phyloP scores from a whole-genome alignment of 805 yeast species.

The Komagataella mondaviorum region DNA sequence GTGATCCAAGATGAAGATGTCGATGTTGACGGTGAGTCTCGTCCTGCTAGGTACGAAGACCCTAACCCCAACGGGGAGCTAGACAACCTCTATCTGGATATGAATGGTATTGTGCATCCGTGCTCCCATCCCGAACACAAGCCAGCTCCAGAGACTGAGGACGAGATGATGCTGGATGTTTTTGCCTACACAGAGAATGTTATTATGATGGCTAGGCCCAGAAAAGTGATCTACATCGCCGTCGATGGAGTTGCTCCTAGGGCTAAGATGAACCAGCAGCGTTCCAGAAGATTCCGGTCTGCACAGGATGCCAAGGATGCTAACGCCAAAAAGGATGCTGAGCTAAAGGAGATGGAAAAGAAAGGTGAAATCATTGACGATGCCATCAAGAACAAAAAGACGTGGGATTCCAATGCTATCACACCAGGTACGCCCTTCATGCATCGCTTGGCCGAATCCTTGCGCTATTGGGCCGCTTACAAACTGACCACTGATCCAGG shows the following conservation, averaged over 20 bases:
- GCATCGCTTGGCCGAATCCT: slow-evolving; percentile 73
- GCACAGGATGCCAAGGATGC: slow-evolving; percentile 83
- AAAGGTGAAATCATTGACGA: slow-evolving; percentile 70
- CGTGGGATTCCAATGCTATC: slow-evolving; percentile 93
- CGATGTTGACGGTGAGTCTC: slow-evolving; percentile 37
- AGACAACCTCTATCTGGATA: slow-evolving; percentile 87
- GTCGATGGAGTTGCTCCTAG: slow-evolving; percentile 99
- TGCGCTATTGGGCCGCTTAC: slow-evolving; percentile 87
- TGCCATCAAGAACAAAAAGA: slow-evolving; percentile 55
- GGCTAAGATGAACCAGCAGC: slow-evolving; percentile 95
- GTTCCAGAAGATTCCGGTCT: slow-evolving; percentile 84
- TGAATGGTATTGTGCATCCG: slow-evolving; percentile 99
- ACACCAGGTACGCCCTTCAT: slow-evolving; percentile 99
- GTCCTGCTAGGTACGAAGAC: slow-evolving; percentile 51
- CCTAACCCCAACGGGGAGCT: slow-evolving; percentile 94
- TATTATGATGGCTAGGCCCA: slow-evolving; percentile 85
- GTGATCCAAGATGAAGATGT: slow-evolving; percentile 64
- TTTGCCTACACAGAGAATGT: slow-evolving; percentile 90
- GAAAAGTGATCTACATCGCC: slow-evolving; percentile 87
- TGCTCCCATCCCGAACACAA: slow-evolving; percentile 96
- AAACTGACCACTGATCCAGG: slow-evolving; percentile 84
- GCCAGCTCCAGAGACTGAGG: slow-evolving; percentile 94
- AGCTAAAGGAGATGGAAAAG: slow-evolving; percentile 41
- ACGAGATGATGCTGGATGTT: slow-evolving; percentile 90
- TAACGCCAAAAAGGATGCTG: slow-evolving; percentile 53